These are phyloP conservation scores for Leptographium galeiforme DNA, from an alignment of 2,329 filamentous ascomycete species.

Conservation along the genomic window DNA sequence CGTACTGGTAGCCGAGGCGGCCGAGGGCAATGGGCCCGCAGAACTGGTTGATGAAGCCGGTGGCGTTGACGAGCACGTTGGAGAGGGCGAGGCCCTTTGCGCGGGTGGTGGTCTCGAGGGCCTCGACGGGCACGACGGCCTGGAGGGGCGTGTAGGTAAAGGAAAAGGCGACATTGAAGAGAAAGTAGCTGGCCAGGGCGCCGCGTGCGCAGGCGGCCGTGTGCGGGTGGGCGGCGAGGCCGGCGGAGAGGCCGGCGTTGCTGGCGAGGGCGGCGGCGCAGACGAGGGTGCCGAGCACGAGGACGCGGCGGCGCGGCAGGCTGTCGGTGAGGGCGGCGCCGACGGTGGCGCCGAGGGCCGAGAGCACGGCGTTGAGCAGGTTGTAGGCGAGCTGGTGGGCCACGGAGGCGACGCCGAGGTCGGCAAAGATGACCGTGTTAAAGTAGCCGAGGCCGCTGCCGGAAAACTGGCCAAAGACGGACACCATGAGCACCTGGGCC, in stretches of 20 bases:
- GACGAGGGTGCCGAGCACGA: slow-evolving; percentile 28
- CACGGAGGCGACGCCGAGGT: slow-evolving; percentile 22
- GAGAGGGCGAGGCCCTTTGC: slow-evolving; percentile 33
- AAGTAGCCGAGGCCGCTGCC: slow-evolving; percentile 38
- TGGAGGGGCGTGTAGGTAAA: slow-evolving; percentile 37
- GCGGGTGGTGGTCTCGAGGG: slow-evolving; percentile 32
- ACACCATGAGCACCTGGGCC: slow-evolving; percentile 35
- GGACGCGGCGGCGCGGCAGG: slow-evolving; percentile 32
- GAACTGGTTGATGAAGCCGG: slow-evolving; percentile 36
- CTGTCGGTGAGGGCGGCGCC: slow-evolving; percentile 29
- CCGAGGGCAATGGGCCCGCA: slow-evolving; percentile 30
- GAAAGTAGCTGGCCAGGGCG: slow-evolving; percentile 32
- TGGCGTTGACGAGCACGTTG: slow-evolving; percentile 28
- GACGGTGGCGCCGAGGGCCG: slow-evolving; percentile 28
- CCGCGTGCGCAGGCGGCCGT: slow-evolving; percentile 23
- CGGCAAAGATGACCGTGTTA: slow-evolving; percentile 32
- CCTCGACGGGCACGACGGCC: slow-evolving; percentile 31
- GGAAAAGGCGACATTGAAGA: slow-evolving; percentile 35
- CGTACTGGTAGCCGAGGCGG: slow-evolving; percentile 29
- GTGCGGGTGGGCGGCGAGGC: slow-evolving; percentile 17
- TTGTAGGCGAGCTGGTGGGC: slow-evolving; percentile 30
- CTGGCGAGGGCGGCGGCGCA: slow-evolving; percentile 28
- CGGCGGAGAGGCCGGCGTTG: slow-evolving; percentile 30
- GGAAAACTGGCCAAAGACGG: slow-evolving; percentile 36
- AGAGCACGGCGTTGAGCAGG: slow-evolving; percentile 31